phyloP scores from a whole-genome alignment of 495 filamentous ascomycete species.

The Neurospora sp. region DNA sequence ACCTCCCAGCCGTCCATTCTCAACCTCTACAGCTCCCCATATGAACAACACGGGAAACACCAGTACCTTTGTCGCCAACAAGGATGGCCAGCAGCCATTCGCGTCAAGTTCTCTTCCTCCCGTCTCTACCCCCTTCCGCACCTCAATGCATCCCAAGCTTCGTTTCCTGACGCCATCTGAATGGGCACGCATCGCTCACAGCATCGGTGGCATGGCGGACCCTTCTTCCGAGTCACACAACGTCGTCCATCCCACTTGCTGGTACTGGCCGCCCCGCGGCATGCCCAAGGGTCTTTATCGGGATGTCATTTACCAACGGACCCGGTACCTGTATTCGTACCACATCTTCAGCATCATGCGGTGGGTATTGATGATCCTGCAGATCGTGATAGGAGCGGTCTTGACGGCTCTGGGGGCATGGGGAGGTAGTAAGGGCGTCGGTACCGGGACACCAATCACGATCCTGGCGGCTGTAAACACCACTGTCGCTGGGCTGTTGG shows the following conservation, averaged over 20 bases:
- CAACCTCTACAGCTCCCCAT: not conserved
- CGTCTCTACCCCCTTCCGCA: not conserved
- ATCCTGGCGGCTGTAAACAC: slow-evolving; percentile 40
- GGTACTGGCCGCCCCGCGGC: slow-evolving; percentile 35
- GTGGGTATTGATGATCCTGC: slow-evolving; percentile 34
- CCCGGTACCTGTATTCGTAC: slow-evolving; percentile 29
- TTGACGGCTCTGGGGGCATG: slow-evolving; percentile 35
- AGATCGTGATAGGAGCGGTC: slow-evolving; percentile 34
- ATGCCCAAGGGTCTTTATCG: slow-evolving; percentile 34
- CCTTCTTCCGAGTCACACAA: slow-evolving; percentile 26
- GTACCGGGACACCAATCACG: slow-evolving; percentile 29
- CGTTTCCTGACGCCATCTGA: slow-evolving; percentile 31
- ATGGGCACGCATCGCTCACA: slow-evolving; percentile 36
- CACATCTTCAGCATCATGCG: slow-evolving; percentile 21
- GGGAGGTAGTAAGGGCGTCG: slow-evolving; percentile 9
- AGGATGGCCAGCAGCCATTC: not conserved
- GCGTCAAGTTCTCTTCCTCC: not conserved
- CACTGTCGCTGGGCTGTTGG: slow-evolving; percentile 36
- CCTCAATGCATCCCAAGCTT: not conserved
- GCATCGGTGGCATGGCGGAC: slow-evolving; percentile 34
- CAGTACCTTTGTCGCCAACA: not conserved
- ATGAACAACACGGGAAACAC: not conserved
- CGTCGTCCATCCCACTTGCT: slow-evolving; percentile 30
- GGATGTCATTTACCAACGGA: slow-evolving; percentile 30
- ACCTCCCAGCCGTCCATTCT: not conserved